Percentiles rank a stretch among this genome's conserved stretches.
Evolutionary conservation across 768 basidiomycete genomes (phyloP).

Genomic region (Boletales sp.): DNA sequence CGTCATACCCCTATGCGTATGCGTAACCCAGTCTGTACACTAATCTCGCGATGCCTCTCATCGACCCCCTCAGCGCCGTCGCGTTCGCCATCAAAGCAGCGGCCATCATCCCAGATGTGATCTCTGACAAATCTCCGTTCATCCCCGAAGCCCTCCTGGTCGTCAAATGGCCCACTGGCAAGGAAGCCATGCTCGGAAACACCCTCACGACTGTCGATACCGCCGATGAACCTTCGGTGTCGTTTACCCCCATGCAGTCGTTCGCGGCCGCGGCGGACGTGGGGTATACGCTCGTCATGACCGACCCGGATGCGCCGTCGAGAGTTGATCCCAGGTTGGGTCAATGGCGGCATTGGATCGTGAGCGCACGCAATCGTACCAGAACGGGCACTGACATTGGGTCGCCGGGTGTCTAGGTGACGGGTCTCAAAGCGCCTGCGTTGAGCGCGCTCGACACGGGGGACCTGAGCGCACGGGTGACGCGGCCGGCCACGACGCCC

Average conservation of each 20-base stretch:
- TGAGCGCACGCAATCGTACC: conserved; percentile 21
- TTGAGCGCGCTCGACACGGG: conserved; percentile 28
- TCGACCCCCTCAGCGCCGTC: conserved; percentile 27
- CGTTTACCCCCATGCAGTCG: conserved; percentile 40
- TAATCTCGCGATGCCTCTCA: conserved; percentile 15
- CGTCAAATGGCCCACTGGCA: conserved; percentile 27
- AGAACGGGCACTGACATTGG: not conserved
- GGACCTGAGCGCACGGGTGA: conserved; percentile 37
- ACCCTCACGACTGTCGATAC: conserved; percentile 36
- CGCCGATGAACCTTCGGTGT: conserved; percentile 48
- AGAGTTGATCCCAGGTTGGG: conserved; percentile 44
- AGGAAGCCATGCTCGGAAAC: conserved; percentile 37
- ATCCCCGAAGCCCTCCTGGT: conserved; percentile 26
- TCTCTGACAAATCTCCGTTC: conserved; percentile 23
- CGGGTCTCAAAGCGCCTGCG: conserved; percentile 37
- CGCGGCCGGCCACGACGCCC: conserved; percentile 47
- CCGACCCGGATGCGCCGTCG: conserved; percentile 59
- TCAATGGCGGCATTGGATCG: conserved; percentile 58
- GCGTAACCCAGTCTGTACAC: not conserved
- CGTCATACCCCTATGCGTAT: conserved; percentile 9
- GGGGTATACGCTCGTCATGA: conserved; percentile 53
- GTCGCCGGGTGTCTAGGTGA: conserved; percentile 23
- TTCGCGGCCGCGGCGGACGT: conserved; percentile 30
- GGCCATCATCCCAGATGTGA: conserved; percentile 30
- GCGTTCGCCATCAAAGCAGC: conserved; percentile 10